Percentiles rank a stretch among this genome's conserved stretches.
phyloP scores from a whole-genome alignment of 768 basidiomycete species.

The Hydnum rufescens region DNA sequence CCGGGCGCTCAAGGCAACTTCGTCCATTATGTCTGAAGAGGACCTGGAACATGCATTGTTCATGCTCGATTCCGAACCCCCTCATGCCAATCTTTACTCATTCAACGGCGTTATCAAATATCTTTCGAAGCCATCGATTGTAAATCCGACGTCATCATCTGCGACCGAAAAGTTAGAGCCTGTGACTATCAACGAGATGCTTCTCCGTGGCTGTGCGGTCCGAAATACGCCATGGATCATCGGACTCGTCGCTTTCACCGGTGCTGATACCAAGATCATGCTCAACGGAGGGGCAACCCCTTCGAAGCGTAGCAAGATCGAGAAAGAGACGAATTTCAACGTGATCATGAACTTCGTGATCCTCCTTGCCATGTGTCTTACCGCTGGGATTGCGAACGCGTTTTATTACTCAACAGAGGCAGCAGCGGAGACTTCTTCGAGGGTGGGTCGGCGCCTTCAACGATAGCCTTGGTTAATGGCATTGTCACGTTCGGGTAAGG shows the following conservation, averaged over 20 bases:
- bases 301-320: conserved; percentile 93
- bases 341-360: conserved; percentile 84
- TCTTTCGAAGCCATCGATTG: not conserved
- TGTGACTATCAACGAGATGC: conserved; percentile 78
- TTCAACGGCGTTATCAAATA: conserved; percentile 78
- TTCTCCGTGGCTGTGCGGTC: conserved; percentile 77
- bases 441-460: conserved; percentile 38
- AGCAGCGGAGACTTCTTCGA: conserved; percentile 59
- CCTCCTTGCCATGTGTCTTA: conserved; percentile 53
- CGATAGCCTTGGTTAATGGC: conserved; percentile 43
- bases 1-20: conserved; percentile 53
- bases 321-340: conserved; percentile 96
- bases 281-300: conserved; percentile 84
- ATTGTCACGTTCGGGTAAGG: conserved; percentile 83
- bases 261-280: conserved; percentile 78
- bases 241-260: conserved; percentile 85
- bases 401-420: conserved; percentile 35
- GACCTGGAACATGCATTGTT: conserved; percentile 79
- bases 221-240: conserved; percentile 87
- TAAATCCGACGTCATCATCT: conserved; percentile 14
- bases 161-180: conserved; percentile 41
- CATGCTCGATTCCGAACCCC: conserved; percentile 79
- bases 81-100: conserved; percentile 80
- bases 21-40: conserved; percentile 61
- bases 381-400: conserved; percentile 60